Evolutionary conservation across 768 basidiomycete species (phyloP).

Genomic region (Boletales sp.): DNA sequence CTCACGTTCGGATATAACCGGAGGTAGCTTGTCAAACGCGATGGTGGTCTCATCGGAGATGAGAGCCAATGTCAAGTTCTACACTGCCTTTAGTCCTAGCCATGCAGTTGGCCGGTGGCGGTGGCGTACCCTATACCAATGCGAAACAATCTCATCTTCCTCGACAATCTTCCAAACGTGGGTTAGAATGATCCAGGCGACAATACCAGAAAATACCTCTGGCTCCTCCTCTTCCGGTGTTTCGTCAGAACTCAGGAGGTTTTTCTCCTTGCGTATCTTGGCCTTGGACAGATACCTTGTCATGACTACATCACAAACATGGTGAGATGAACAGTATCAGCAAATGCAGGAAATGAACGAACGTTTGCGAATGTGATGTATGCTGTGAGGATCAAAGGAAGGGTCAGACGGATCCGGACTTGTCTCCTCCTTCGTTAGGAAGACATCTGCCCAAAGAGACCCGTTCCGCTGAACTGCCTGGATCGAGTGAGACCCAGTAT

Average conservation of each 20-base stretch:
- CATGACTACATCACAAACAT: constrained; percentile 49
- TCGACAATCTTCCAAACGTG: constrained; percentile 26
- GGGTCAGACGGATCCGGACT: constrained; percentile 60
- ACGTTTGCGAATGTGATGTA: constrained; percentile 79
- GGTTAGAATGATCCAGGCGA: constrained; percentile 10
- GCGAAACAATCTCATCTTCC: constrained; percentile 65
- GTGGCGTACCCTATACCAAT: constrained; percentile 71
- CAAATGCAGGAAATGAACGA: constrained; percentile 23
- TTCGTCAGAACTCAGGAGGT: constrained; percentile 54
- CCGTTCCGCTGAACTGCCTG: constrained; percentile 78
- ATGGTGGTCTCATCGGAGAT: constrained; percentile 66
- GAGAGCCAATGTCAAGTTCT: constrained; percentile 88
- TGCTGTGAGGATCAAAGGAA: constrained; percentile 48
- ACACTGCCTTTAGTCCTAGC: constrained; percentile 6
- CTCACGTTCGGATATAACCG: constrained; percentile 61
- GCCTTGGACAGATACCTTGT: constrained; percentile 77
- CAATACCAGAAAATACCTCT: constrained; percentile 39
- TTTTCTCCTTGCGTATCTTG: constrained; percentile 80
- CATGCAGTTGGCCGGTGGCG: background rate
- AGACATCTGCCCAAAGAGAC: constrained; percentile 81
- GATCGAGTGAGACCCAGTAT: constrained; percentile 4
- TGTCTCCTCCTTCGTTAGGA: constrained; percentile 62
- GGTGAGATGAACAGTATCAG: constrained; percentile 2
- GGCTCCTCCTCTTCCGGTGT: constrained; percentile 36
- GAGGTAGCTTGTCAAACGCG: constrained; percentile 52